phyloP scores from a whole-genome alignment of 345 rosid species.

The Balakata baccata region DNA sequence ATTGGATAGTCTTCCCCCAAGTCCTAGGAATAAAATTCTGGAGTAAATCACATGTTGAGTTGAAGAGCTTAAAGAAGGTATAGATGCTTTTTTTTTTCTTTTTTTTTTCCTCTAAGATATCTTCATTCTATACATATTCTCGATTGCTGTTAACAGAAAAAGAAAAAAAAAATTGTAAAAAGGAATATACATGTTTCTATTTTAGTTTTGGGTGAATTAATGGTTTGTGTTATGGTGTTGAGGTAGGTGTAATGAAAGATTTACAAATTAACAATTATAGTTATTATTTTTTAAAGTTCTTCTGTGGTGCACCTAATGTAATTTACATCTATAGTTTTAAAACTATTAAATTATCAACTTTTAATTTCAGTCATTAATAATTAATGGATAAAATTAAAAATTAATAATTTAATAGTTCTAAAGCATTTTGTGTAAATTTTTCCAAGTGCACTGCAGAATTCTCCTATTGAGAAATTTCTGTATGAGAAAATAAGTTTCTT shows the following conservation, averaged over 20 bases:
- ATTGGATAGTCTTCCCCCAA: constrained; percentile 48
- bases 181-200: not conserved
- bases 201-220: not conserved
- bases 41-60: constrained; percentile 11
- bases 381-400: no score
- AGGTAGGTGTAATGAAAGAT: not conserved
- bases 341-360: no score
- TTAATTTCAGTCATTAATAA: no score
- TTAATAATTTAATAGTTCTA: no score
- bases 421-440: no score
- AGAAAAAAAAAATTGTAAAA: not conserved
- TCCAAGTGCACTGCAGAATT: no score
- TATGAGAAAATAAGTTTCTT: not conserved
- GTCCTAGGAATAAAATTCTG: constrained; percentile 36
- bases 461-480: not conserved
- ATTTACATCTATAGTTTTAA: no score
- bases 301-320: no score
- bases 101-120: not conserved
- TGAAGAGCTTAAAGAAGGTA: constrained; percentile 2
- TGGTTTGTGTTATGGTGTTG: not conserved
- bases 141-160: not conserved
- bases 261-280: not conserved
- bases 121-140: not conserved
- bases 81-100: not conserved
- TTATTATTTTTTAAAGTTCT: no score